These are phyloP conservation scores for Aristolochia contorta DNA, from an alignment of 164 flowering plant genomes.

Conservation along the genomic window DNA sequence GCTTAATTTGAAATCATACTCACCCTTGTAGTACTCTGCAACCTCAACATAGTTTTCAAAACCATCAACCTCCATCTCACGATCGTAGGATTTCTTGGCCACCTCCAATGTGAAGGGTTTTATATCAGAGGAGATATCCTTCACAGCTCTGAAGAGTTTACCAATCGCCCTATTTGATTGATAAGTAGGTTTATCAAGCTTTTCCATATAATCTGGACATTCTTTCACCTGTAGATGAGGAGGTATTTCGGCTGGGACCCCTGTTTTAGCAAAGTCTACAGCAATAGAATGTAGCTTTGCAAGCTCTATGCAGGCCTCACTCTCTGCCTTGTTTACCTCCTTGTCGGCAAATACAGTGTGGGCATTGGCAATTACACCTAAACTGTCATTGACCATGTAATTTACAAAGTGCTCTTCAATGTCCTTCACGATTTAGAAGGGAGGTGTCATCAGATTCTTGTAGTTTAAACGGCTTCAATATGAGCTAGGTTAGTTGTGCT, in stretches of 20 bases:
- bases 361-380: constrained; percentile 75
- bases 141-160: constrained; percentile 54
- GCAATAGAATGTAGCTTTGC: constrained; percentile 63
- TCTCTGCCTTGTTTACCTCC: constrained; percentile 38
- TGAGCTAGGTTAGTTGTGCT: background rate
- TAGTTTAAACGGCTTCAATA: too few species aligned
- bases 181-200: constrained; percentile 61
- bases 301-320: constrained; percentile 47
- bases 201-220: constrained; percentile 92
- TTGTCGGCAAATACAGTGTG: constrained; percentile 71
- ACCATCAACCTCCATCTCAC: constrained; percentile 67
- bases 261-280: constrained; percentile 85
- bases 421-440: constrained; percentile 34
- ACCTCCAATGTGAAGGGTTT: constrained; percentile 43
- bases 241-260: constrained; percentile 71
- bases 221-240: constrained; percentile 38
- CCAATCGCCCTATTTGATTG: constrained; percentile 30
- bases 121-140: constrained; percentile 26
- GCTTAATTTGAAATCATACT: constrained; percentile 59
- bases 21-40: constrained; percentile 49
- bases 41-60: constrained; percentile 49
- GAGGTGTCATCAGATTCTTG: background rate
- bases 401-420: constrained; percentile 61
- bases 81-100: constrained; percentile 50
- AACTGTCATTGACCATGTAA: constrained; percentile 74